Conservation (phyloP, 164 flowering plant species). For the Macadamia tetraphylla region DNA sequence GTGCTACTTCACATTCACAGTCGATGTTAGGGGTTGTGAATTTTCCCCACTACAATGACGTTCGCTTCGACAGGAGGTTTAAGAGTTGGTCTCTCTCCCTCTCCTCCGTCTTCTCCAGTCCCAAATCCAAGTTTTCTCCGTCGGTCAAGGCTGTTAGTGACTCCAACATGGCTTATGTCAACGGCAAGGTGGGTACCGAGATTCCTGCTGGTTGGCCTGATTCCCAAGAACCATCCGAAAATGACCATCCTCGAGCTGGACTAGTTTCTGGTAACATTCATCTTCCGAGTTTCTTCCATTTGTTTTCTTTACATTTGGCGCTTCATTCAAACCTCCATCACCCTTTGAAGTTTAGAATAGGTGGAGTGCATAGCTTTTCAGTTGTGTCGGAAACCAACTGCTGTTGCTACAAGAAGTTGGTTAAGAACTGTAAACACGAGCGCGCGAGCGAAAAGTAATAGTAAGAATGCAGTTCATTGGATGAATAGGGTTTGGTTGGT, state of each 20-base stretch:
- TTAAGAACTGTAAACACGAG: too few species aligned
- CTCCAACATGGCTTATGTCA: constrained; percentile 14
- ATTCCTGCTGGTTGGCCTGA: neutral
- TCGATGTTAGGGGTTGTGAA: constrained; percentile 14
- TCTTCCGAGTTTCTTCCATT: neutral
- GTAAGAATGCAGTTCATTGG: too few species aligned
- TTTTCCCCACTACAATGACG: neutral
- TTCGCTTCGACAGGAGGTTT: constrained; percentile 4
- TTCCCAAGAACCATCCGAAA: neutral
- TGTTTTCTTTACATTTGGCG: neutral
- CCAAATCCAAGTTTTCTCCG: constrained; percentile 15
- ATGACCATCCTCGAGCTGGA: constrained; percentile 8
- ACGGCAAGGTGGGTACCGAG: constrained; percentile 4
- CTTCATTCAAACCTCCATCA: neutral
- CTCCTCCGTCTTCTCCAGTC: neutral
- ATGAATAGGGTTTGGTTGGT: too few species aligned
- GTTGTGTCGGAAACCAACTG: too few species aligned
- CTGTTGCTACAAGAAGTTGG: too few species aligned
- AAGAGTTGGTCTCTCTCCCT: neutral
- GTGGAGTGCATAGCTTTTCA: too few species aligned
- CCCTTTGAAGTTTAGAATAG: too few species aligned
- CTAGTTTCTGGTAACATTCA: constrained; percentile 10
- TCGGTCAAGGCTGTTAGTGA: constrained; percentile 29
- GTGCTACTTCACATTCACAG: neutral
- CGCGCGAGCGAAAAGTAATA: too few species aligned